Evolutionary conservation across 1,284 basidiomycete species (phyloP).

Genomic region (Malassezia cuniculi): DNA sequence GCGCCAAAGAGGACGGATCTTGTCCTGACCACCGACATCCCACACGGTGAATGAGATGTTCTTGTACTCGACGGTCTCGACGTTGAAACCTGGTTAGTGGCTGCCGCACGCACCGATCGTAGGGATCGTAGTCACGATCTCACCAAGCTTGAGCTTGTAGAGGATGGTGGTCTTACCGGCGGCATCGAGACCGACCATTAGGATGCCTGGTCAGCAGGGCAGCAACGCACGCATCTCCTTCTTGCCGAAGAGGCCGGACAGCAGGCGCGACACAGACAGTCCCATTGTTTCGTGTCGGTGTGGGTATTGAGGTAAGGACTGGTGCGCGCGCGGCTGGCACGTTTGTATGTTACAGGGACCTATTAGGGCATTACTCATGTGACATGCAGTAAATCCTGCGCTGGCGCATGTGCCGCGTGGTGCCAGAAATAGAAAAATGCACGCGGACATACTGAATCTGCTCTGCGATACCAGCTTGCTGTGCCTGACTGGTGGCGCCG

Average conservation of each 20-base stretch:
- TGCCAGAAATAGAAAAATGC: too few relatives aligned
- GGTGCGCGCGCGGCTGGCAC: too few relatives aligned
- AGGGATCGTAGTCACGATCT: conserved; percentile 98
- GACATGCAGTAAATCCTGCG: too few relatives aligned
- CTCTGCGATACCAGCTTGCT: too few relatives aligned
- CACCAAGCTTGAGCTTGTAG: conserved; percentile 98
- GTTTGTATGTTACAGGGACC: too few relatives aligned
- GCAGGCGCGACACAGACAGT: conserved; percentile 42
- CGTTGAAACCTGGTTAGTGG: conserved; percentile 51
- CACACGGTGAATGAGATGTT: conserved; percentile 99
- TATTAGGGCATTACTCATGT: too few relatives aligned
- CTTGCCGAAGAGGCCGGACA: conserved; percentile 45
- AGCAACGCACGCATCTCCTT: conserved; percentile 41
- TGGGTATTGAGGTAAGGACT: too few relatives aligned
- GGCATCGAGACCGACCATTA: conserved; percentile 84
- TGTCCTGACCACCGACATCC: conserved; percentile 51
- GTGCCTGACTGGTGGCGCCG: too few relatives aligned
- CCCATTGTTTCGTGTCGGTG: conserved; percentile 31
- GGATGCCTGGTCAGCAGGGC: conserved; percentile 23
- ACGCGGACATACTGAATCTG: too few relatives aligned
- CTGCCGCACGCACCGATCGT: conserved; percentile 55
- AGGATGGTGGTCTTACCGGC: conserved; percentile 72
- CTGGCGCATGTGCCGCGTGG: too few relatives aligned
- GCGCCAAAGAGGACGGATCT: conserved; percentile 66
- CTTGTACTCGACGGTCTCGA: conserved; percentile 99